These are phyloP conservation scores for Saraca asoca DNA, from an alignment of 331 rosid species.

Conservation along the genomic window DNA sequence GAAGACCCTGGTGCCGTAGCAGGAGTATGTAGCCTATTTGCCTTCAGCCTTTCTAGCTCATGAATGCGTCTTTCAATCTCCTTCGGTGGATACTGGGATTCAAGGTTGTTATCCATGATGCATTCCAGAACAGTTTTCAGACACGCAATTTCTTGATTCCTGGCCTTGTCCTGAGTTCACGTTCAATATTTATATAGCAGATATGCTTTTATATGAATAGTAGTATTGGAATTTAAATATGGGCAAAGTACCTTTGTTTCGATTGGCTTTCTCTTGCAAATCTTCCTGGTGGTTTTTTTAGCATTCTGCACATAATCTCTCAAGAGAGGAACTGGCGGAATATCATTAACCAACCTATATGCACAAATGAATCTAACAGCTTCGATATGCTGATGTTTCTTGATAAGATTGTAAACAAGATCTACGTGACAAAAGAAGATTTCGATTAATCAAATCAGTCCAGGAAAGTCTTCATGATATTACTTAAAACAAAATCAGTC, in stretches of 20 bases:
- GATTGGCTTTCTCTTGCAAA: slow-evolving; percentile 25
- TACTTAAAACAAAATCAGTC: slow-evolving; percentile 2
- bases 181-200: not conserved
- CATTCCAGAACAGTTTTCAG: slow-evolving; percentile 39
- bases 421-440: slow-evolving; percentile 37
- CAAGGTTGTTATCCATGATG: slow-evolving; percentile 43
- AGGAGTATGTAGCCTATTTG: not conserved
- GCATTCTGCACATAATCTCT: slow-evolving; percentile 30
- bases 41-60: slow-evolving; percentile 35
- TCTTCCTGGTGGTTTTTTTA: slow-evolving; percentile 3
- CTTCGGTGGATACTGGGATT: slow-evolving; percentile 34
- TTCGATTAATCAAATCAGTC: slow-evolving; percentile 10
- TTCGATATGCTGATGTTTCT: slow-evolving; percentile 41
- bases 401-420: slow-evolving; percentile 45
- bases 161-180: slow-evolving; percentile 42
- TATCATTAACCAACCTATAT: slow-evolving; percentile 47
- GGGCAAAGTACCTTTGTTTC: slow-evolving; percentile 42
- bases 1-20: not conserved
- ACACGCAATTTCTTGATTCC: slow-evolving; percentile 40
- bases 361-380: slow-evolving; percentile 65
- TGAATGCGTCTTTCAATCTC: slow-evolving; percentile 33
- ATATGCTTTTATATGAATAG: slow-evolving; percentile 11
- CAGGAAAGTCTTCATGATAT: not conserved
- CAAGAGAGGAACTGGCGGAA: slow-evolving; percentile 48
- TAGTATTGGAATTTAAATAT: slow-evolving; percentile 4